Evolutionary conservation across 495 filamentous ascomycete genomes (phyloP).

Genomic region (Penicilliopsis zonata): DNA sequence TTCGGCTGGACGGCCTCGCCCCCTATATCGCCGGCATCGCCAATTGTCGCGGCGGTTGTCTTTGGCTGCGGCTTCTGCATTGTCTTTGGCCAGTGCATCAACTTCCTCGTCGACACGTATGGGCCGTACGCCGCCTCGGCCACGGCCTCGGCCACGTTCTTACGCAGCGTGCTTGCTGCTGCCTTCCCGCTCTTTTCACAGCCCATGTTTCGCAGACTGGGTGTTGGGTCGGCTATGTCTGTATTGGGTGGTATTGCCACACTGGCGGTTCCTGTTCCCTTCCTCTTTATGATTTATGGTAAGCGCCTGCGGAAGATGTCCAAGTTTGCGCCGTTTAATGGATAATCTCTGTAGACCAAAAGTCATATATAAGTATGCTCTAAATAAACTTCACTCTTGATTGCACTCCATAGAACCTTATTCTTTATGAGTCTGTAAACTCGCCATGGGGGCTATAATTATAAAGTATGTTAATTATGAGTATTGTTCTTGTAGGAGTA

Average conservation of each 20-base stretch:
- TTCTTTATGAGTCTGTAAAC: no score
- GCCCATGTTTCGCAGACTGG: conserved; percentile 21
- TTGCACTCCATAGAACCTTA: no score
- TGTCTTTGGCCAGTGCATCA: conserved; percentile 25
- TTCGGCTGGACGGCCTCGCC: conserved; percentile 29
- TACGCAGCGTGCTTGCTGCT: conserved; percentile 22
- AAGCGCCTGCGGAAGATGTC: conserved; percentile 15
- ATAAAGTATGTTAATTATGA: no score
- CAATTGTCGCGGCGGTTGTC: no score
- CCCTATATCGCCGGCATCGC: conserved; percentile 9
- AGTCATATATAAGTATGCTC: no score
- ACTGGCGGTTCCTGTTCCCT: conserved; percentile 17
- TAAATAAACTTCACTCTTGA: no score
- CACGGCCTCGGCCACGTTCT: conserved; percentile 22
- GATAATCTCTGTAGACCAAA: no score
- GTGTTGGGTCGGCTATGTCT: conserved; percentile 19
- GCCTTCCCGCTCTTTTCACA: conserved; percentile 20
- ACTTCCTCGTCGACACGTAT: conserved; percentile 29
- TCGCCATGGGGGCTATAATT: no score
- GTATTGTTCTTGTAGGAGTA: no score
- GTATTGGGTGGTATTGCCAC: conserved; percentile 22
- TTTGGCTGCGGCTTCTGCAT: conserved; percentile 23
- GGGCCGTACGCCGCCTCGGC: conserved; percentile 21
- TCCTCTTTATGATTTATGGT: conserved; percentile 25
- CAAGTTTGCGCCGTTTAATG: conserved; percentile 12